A percentile compares a stretch with the other conserved stretches of the same genome.
phyloP scores from a whole-genome alignment of 2,329 filamentous ascomycete species.

The Fusarium chaquense region DNA sequence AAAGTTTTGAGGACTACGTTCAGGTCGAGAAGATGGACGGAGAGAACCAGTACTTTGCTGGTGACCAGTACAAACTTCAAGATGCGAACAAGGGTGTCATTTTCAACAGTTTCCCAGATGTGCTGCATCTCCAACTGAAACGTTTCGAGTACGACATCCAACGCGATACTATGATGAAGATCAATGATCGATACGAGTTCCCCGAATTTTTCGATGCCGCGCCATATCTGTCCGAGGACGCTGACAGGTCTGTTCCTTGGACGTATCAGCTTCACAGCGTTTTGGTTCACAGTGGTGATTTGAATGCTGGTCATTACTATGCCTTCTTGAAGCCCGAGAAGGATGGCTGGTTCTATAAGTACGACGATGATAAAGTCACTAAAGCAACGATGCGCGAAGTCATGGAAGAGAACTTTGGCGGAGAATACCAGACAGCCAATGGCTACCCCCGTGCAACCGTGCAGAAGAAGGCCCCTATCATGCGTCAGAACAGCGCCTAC shows the following conservation, averaged over 20 bases:
- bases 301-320: conserved; percentile 98
- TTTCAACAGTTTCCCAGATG: conserved; percentile 93
- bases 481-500: conserved; percentile 87
- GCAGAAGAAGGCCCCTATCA: conserved; percentile 69
- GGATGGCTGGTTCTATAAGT: conserved; percentile 95
- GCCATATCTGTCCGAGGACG: conserved; percentile 87
- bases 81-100: conserved; percentile 98
- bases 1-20: conserved; percentile 96
- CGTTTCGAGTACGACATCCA: conserved; percentile 98
- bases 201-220: conserved; percentile 85
- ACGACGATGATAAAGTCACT: conserved; percentile 98
- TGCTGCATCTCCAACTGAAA: conserved; percentile 94
- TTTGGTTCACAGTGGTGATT: conserved; percentile 93
- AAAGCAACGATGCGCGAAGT: conserved; percentile 91
- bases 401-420: conserved; percentile 95
- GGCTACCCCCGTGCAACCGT: conserved; percentile 59
- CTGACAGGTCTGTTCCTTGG: conserved; percentile 90
- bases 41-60: conserved; percentile 97
- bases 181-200: conserved; percentile 93
- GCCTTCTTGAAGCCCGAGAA: conserved; percentile 95
- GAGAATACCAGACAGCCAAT: conserved; percentile 75
- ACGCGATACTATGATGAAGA: conserved; percentile 98
- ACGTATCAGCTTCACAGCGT: conserved; percentile 94
- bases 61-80: conserved; percentile 89
- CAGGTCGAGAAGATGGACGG: conserved; percentile 97